Evolutionary conservation across 192 early-diverging fungal species (phyloP), one percentile per base, ranked within the genome.

Genomic region (Backusella psychrophila): DNA sequence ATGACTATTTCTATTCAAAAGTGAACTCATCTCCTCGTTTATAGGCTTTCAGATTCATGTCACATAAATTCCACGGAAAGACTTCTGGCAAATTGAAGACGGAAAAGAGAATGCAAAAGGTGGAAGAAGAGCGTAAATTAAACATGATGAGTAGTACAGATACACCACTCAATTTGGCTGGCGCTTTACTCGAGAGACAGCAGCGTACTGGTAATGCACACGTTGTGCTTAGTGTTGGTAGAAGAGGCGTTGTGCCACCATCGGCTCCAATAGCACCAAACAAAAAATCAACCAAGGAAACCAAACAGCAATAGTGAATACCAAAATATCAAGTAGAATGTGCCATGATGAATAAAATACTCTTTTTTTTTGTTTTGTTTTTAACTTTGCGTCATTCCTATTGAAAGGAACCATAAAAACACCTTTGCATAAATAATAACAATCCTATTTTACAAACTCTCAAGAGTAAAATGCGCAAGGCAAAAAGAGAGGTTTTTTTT

Each of bases 1-100:
- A 33, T 52, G 6, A 6, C 19, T 17, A 53, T 17, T n/a, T n/a
- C n/a, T n/a, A n/a, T n/a, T 39, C 38, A 39, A 12, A 39, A 39
- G 3, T 39, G 0, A 39, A 39, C 38, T 12, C 11, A 39, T 6
- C 38, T 9, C 2, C 33, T 33, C 33, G 3, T 33, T 33, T n/a
- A 49, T 71, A 92, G 87, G 97, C 97, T 0, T 99, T 94, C 83
- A 89, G 93, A 74, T 89, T 91, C 73, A 81, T 96, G 36, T 96
- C 95, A 42, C 97, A 99, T 65, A 95, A 94, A 66, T 99, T 99
- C 89, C 97, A 99, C 78, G 97, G 97, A 17, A 95, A 95, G 72
- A 88, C 90, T 7, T 93, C 93, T 41, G 97, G 97, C 39, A 98
- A 97, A 78, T 89, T 90, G 81, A 99, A 99, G 88, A 96, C 93